Conservation (phyloP, 2,329 filamentous ascomycete species). For the Conoideocrella luteorostrata region DNA sequence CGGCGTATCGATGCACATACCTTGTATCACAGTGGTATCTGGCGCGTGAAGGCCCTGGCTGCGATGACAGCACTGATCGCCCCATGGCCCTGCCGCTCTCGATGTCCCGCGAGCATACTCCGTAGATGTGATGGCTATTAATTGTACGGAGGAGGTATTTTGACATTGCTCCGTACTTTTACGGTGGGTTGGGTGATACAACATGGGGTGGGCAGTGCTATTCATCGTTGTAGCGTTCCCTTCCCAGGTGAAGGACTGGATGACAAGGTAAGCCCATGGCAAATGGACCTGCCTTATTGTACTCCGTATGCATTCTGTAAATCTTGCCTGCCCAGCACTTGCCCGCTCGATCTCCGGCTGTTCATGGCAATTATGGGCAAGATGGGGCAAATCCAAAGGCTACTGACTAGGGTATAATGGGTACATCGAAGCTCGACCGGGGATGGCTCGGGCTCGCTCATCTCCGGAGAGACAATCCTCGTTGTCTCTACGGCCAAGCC, state of each 20-base stretch:
- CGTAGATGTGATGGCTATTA: too few species aligned
- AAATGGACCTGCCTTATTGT: conserved; percentile 11
- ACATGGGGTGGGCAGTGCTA: not conserved
- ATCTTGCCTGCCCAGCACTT: conserved; percentile 1
- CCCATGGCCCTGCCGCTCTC: too few species aligned
- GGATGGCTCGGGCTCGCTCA: conserved; percentile 2
- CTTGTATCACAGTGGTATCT: too few species aligned
- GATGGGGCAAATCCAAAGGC: not conserved
- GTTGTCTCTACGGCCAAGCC: conserved; percentile 8
- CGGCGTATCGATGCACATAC: too few species aligned
- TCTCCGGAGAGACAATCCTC: conserved; percentile 6
- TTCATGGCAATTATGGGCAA: not conserved
- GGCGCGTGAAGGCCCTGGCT: too few species aligned
- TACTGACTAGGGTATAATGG: conserved; percentile 1
- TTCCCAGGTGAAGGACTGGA: not conserved
- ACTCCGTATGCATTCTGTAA: conserved; percentile 11
- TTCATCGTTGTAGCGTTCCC: conserved; percentile 1
- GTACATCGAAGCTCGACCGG: not conserved
- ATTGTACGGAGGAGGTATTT: too few species aligned
- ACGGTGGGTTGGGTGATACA: not conserved
- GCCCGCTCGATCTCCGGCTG: not conserved
- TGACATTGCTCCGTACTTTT: not conserved
- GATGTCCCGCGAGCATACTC: too few species aligned
- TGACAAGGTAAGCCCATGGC: conserved; percentile 6
- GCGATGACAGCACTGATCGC: too few species aligned